Evolutionary conservation across 768 basidiomycete species (phyloP).

Genomic region (Clitopilus passeckerianus): DNA sequence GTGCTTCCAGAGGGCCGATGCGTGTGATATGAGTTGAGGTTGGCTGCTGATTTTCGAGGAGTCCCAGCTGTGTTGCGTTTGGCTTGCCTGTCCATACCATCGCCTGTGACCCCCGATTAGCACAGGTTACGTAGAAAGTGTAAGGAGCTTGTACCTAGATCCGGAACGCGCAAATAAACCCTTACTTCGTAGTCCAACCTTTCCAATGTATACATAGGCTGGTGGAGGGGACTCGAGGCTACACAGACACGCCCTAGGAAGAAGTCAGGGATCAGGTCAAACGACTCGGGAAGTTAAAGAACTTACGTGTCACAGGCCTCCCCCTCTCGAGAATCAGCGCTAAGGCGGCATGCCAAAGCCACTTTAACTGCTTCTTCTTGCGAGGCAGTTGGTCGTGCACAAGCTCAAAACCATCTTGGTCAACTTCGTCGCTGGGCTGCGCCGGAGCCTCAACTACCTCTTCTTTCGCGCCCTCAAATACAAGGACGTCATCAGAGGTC

Average conservation of each 20-base stretch:
- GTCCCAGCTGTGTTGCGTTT: constrained; percentile 18
- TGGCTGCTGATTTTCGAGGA: constrained; percentile 19
- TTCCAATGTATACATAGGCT: constrained; percentile 70
- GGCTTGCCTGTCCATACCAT: constrained; percentile 49
- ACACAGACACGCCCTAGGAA: constrained; percentile 59
- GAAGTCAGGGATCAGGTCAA: not conserved
- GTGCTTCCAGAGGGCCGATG: constrained; percentile 21
- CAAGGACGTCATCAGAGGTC: not conserved
- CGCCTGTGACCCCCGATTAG: constrained; percentile 22
- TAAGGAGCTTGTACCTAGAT: constrained; percentile 31
- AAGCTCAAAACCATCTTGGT: not conserved
- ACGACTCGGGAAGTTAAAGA: not conserved
- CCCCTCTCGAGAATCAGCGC: constrained; percentile 80
- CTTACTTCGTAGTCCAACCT: constrained; percentile 72
- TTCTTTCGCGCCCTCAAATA: not conserved
- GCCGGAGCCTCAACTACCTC: not conserved
- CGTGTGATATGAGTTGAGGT: constrained; percentile 9
- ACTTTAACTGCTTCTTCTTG: constrained; percentile 16
- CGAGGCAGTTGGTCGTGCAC: constrained; percentile 3
- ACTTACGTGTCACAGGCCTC: constrained; percentile 58
- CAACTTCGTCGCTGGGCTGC: not conserved
- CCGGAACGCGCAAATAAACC: constrained; percentile 67
- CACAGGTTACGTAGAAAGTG: not conserved
- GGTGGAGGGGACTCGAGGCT: constrained; percentile 80
- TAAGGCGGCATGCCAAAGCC: constrained; percentile 74